phyloP scores from a whole-genome alignment of 2,329 filamentous ascomycete species.

The Magnaporthiopsis poae region DNA sequence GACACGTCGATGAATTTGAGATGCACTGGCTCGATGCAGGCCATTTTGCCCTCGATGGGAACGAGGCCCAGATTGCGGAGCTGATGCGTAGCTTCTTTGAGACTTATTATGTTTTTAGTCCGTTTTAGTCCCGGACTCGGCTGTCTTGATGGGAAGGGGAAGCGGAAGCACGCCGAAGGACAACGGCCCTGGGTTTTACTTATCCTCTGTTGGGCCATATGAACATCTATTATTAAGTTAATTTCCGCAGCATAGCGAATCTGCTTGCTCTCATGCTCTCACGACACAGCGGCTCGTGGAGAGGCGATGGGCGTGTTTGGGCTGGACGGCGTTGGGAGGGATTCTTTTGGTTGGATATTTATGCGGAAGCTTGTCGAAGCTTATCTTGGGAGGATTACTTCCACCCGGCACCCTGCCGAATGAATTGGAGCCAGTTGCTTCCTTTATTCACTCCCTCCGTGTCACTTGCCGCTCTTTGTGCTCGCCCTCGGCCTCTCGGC shows the following conservation, averaged over 20 bases:
- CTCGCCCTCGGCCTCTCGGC: too few relatives aligned
- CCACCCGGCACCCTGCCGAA: too few relatives aligned
- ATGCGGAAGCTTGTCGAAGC: background rate
- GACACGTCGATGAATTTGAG: conserved; percentile 37
- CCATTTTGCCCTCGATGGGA: conserved; percentile 41
- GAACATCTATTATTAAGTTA: background rate
- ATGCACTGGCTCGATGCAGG: conserved; percentile 40
- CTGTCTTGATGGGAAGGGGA: background rate
- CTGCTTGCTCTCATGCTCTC: background rate
- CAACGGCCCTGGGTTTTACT: background rate
- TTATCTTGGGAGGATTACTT: background rate
- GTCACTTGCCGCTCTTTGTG: too few relatives aligned
- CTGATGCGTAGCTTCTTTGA: conserved; percentile 21
- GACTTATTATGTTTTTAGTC: conserved; percentile 17
- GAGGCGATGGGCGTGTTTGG: background rate
- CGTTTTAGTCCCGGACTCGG: background rate
- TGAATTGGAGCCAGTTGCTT: background rate
- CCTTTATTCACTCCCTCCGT: background rate
- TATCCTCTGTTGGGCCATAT: background rate
- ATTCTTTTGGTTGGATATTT: background rate
- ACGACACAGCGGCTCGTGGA: background rate
- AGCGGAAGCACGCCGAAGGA: background rate
- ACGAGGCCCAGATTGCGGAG: conserved; percentile 21
- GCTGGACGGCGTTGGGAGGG: background rate
- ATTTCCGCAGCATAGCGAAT: background rate